Evolutionary conservation across 1,284 basidiomycete genomes (phyloP).

Genomic region (Cutaneotrichosporon cavernicola): DNA sequence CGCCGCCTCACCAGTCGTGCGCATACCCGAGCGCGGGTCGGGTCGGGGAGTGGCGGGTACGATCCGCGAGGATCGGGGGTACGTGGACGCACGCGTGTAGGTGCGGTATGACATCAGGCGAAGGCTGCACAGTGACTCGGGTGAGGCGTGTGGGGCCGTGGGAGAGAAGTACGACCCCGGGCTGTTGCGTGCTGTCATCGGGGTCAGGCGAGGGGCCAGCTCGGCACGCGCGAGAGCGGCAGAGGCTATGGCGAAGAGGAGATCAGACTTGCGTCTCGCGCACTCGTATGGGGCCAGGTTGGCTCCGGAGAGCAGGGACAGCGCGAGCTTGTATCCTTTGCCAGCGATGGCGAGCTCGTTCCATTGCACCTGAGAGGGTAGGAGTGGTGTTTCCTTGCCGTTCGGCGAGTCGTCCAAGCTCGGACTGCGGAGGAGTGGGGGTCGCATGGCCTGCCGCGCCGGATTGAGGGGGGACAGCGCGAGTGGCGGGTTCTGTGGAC

Average conservation of each 20-base stretch:
- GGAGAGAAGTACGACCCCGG: constrained; percentile 20
- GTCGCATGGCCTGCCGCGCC: constrained; percentile 11
- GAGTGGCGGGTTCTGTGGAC: neutral
- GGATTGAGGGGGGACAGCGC: constrained; percentile 19
- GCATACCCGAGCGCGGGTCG: neutral
- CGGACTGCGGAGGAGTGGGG: neutral
- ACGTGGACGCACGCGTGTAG: neutral
- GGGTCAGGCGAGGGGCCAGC: constrained; percentile 26
- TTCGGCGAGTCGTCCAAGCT: neutral
- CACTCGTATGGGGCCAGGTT: constrained; percentile 35
- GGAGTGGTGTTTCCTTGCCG: neutral
- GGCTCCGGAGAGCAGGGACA: constrained; percentile 39
- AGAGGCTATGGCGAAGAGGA: constrained; percentile 42
- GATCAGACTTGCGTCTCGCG: constrained; percentile 41
- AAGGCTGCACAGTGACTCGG: neutral
- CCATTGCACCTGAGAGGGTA: constrained; percentile 25
- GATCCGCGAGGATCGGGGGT: neutral
- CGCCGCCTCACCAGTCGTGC: constrained; percentile 35
- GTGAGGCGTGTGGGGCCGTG: constrained; percentile 16
- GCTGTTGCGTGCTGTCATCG: constrained; percentile 11
- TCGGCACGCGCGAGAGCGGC: constrained; percentile 44
- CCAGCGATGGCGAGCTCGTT: constrained; percentile 40
- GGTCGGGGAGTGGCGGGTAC: constrained; percentile 12
- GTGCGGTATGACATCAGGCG: neutral
- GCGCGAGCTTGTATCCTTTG: constrained; percentile 49